phyloP scores from a whole-genome alignment of 495 filamentous ascomycete species.

The Symbiotaphrina buchneri region DNA sequence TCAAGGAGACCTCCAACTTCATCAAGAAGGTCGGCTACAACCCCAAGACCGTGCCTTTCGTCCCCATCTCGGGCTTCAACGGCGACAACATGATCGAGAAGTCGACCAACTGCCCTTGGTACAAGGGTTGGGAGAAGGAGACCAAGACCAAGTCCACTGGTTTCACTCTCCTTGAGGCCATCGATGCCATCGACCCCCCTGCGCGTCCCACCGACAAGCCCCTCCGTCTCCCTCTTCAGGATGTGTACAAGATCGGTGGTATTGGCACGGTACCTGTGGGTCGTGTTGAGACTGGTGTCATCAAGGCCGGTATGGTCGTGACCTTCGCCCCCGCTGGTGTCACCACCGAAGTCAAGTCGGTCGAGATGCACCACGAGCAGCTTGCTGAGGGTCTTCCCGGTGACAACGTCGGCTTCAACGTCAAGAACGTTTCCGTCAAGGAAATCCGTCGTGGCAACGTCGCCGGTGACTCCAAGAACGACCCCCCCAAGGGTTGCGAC shows the following conservation, averaged over 20 bases:
- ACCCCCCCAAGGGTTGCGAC: slow-evolving; percentile 71
- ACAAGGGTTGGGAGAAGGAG: slow-evolving; percentile 99
- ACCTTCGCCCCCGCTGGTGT: slow-evolving; percentile 93
- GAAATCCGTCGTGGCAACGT: slow-evolving; percentile 99
- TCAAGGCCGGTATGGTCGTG: slow-evolving; percentile 95
- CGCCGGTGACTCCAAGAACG: slow-evolving; percentile 98
- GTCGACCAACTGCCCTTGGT: slow-evolving; percentile 95
- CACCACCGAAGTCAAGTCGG: slow-evolving; percentile 99
- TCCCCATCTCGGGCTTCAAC: slow-evolving; percentile 99
- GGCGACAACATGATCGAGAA: slow-evolving; percentile 97
- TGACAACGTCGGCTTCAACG: slow-evolving; percentile 99
- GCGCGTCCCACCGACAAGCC: slow-evolving; percentile 90
- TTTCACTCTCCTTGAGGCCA: slow-evolving; percentile 98
- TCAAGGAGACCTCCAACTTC: slow-evolving; percentile 99
- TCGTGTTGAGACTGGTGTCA: slow-evolving; percentile 98
- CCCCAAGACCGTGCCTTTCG: slow-evolving; percentile 94
- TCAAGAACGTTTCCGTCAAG: slow-evolving; percentile 99
- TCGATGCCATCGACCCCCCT: slow-evolving; percentile 87
- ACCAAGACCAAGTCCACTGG: slow-evolving; percentile 61
- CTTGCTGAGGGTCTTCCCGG: slow-evolving; percentile 86
- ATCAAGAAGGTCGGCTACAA: slow-evolving; percentile 99
- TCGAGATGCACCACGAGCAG: slow-evolving; percentile 99
- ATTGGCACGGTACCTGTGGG: slow-evolving; percentile 99
- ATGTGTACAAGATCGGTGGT: slow-evolving; percentile 99
- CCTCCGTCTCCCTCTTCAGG: slow-evolving; percentile 98